phyloP scores from a whole-genome alignment of 2,329 filamentous ascomycete genomes.

The Diplodia sapinea region DNA sequence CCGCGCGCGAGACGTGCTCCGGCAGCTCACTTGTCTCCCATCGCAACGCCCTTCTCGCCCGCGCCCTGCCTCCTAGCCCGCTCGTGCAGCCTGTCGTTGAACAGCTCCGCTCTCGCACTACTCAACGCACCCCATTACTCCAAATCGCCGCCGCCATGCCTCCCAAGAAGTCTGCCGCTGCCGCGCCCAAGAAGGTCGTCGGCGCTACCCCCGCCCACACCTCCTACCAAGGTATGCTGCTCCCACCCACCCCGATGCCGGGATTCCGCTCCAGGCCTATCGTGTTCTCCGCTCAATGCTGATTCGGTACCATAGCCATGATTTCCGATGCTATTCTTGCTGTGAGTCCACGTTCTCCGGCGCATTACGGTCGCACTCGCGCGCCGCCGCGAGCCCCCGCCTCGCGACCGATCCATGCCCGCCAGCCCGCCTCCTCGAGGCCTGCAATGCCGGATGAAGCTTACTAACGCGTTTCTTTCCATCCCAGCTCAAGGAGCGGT shows the following conservation, averaged over 20 bases:
- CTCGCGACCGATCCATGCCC: conserved; percentile 41
- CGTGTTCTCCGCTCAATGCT: conserved; percentile 61
- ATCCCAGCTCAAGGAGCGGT: conserved; percentile 70
- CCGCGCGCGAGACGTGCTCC: conserved; percentile 30
- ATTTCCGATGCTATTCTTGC: conserved; percentile 74
- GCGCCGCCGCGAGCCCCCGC: conserved; percentile 43
- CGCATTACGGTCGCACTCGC: conserved; percentile 53
- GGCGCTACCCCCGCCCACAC: conserved; percentile 62
- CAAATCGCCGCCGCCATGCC: conserved; percentile 58
- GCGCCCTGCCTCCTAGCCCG: neutral
- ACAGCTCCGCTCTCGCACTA: conserved; percentile 42
- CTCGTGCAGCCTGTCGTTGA: conserved; percentile 41
- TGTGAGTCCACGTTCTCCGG: conserved; percentile 64
- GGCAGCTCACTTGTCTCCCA: conserved; percentile 18
- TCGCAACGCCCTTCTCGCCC: conserved; percentile 13
- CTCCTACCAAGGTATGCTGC: conserved; percentile 68
- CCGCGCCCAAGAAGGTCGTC: conserved; percentile 64
- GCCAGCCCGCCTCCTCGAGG: conserved; percentile 37
- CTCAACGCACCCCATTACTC: conserved; percentile 34
- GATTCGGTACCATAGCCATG: conserved; percentile 66
- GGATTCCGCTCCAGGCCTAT: conserved; percentile 46
- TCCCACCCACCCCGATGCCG: conserved; percentile 51
- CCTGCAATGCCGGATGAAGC: conserved; percentile 31
- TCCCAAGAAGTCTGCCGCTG: conserved; percentile 66
- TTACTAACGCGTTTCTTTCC: conserved; percentile 57